Evolutionary conservation across 75 land plant genomes (phyloP).

Genomic region (Selaginella tamariscina): DNA sequence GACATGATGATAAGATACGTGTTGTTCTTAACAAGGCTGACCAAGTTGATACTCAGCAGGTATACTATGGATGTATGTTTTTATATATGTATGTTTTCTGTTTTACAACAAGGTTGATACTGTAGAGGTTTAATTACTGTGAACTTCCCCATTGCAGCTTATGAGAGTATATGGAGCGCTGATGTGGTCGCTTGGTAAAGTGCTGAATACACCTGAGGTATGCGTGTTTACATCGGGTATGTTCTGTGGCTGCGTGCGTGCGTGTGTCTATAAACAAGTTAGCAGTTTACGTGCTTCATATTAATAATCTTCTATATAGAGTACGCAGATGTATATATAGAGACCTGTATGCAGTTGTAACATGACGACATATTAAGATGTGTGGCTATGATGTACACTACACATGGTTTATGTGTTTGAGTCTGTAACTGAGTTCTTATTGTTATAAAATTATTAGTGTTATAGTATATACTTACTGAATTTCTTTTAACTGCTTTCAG

Average conservation of each 20-base stretch:
- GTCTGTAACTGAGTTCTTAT: background rate
- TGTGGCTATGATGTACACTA: background rate
- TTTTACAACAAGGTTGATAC: background rate
- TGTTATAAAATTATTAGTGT: background rate
- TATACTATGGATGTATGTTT: slow-evolving; percentile 10
- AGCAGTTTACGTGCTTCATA: background rate
- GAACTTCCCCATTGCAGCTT: slow-evolving; percentile 11
- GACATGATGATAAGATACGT: slow-evolving; percentile 27
- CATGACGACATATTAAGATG: background rate
- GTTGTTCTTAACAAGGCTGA: slow-evolving; percentile 27
- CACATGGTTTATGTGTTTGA: background rate
- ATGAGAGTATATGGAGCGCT: slow-evolving; percentile 29
- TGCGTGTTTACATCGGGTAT: slow-evolving; percentile 22
- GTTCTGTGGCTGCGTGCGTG: no score
- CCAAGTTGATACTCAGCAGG: slow-evolving; percentile 27
- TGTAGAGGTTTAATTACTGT: background rate
- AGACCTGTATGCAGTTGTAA: background rate
- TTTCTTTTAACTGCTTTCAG: slow-evolving; percentile 12
- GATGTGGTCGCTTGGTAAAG: slow-evolving; percentile 21
- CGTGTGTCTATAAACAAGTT: background rate
- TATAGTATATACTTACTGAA: background rate
- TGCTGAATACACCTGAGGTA: slow-evolving; percentile 22
- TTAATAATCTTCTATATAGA: background rate
- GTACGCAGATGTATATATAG: background rate
- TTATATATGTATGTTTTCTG: background rate